Percentiles rank a stretch among this genome's conserved stretches.
Conservation (phyloP, 2,329 filamentous ascomycete species). For the Penicillium sp. region DNA sequence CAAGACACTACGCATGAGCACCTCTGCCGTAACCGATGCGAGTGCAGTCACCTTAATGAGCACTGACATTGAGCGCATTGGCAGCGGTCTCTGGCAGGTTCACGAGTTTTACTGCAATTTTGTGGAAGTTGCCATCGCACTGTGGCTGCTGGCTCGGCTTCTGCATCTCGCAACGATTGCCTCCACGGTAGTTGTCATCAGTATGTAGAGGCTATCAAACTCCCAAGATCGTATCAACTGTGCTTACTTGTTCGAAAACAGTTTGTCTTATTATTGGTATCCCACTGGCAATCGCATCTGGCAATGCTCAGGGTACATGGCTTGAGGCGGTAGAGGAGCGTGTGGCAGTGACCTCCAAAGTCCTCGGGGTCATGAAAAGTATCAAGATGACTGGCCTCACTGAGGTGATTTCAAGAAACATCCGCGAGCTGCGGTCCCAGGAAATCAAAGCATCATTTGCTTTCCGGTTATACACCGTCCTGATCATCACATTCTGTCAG, state of each 20-base stretch:
- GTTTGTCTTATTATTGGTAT: slow-evolving; percentile 19
- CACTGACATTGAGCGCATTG: slow-evolving; percentile 45
- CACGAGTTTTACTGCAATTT: slow-evolving; percentile 21
- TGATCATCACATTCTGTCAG: slow-evolving; percentile 19
- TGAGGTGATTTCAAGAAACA: slow-evolving; percentile 9
- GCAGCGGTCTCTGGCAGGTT: slow-evolving; percentile 12
- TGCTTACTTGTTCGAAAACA: not conserved
- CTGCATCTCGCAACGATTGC: slow-evolving; percentile 18
- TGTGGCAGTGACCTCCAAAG: slow-evolving; percentile 21
- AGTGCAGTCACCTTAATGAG: slow-evolving; percentile 51
- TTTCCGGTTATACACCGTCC: slow-evolving; percentile 14
- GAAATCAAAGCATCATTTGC: slow-evolving; percentile 19
- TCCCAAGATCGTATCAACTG: not conserved
- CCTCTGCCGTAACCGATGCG: slow-evolving; percentile 36
- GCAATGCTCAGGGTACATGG: slow-evolving; percentile 20
- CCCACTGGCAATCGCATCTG: slow-evolving; percentile 16
- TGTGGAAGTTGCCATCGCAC: slow-evolving; percentile 14
- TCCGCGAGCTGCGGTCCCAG: slow-evolving; percentile 15
- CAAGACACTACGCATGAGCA: slow-evolving; percentile 44
- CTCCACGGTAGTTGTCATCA: slow-evolving; percentile 9
- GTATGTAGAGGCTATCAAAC: not conserved
- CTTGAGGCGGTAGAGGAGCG: slow-evolving; percentile 22
- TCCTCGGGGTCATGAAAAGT: slow-evolving; percentile 24
- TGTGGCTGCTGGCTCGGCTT: slow-evolving; percentile 17
- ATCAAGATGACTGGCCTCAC: slow-evolving; percentile 26